These are phyloP conservation scores for Amanita pallidorosea DNA, from an alignment of 768 basidiomycete species.

Conservation along the genomic window DNA sequence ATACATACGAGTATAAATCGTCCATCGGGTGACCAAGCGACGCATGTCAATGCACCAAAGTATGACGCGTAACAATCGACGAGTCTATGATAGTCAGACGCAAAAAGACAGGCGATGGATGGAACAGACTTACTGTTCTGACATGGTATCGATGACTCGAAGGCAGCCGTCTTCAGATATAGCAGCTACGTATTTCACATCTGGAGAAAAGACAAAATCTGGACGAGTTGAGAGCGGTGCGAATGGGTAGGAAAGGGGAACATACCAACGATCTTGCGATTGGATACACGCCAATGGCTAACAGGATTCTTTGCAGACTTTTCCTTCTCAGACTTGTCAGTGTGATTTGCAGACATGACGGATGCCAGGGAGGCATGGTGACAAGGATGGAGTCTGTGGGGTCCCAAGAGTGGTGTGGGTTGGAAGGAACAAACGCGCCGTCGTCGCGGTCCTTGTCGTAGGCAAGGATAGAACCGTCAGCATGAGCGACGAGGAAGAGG, in stretches of 20 bases:
- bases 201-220: slow-evolving; percentile 93
- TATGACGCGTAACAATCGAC: slow-evolving; percentile 92
- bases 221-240: background rate
- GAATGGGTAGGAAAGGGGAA: background rate
- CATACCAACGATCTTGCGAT: slow-evolving; percentile 63
- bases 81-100: slow-evolving; percentile 37
- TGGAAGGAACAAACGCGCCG: slow-evolving; percentile 46
- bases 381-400: slow-evolving; percentile 67
- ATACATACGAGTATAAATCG: slow-evolving; percentile 74
- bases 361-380: slow-evolving; percentile 82
- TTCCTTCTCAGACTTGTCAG: slow-evolving; percentile 51
- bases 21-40: slow-evolving; percentile 94
- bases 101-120: background rate
- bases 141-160: slow-evolving; percentile 79
- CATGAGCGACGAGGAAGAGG: slow-evolving; percentile 79
- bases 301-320: slow-evolving; percentile 77
- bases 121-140: slow-evolving; percentile 57
- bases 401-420: slow-evolving; percentile 53
- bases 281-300: slow-evolving; percentile 79
- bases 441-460: slow-evolving; percentile 92
- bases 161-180: slow-evolving; percentile 91
- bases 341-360: slow-evolving; percentile 32
- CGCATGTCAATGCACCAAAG: slow-evolving; percentile 83
- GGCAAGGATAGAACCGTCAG: slow-evolving; percentile 80
- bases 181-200: slow-evolving; percentile 81